A percentile compares a stretch with the other conserved stretches of the same genome.
Conservation (phyloP, 164 flowering plant species). For the Protea cynaroides region DNA sequence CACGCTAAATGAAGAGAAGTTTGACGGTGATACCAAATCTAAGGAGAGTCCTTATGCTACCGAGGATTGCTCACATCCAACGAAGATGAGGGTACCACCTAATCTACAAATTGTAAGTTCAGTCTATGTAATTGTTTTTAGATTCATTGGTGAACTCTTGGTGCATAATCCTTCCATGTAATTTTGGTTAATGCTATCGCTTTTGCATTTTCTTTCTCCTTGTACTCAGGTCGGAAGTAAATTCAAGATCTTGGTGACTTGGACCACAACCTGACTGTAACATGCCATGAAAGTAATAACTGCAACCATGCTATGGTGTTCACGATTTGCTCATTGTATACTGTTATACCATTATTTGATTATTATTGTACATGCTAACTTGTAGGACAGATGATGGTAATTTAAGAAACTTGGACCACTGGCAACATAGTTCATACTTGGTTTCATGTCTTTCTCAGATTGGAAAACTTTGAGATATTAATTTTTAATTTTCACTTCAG, state of each 20-base stretch:
- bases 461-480: no score
- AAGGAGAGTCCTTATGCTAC: conserved; percentile 22
- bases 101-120: conserved; percentile 21
- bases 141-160: no score
- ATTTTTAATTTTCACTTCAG: no score
- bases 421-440: no score
- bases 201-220: neutral
- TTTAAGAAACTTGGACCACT: no score
- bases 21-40: conserved; percentile 23
- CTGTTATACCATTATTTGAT: no score
- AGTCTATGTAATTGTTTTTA: neutral
- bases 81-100: conserved; percentile 34
- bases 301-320: no score
- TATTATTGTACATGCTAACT: no score
- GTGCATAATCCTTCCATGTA: neutral
- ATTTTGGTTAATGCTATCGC: neutral
- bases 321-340: no score
- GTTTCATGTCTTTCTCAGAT: no score
- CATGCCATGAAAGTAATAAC: neutral
- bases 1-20: conserved; percentile 33
- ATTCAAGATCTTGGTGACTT: no score
- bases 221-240: neutral
- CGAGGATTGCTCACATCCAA: conserved; percentile 28
- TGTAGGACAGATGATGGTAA: no score
- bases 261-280: neutral